phyloP scores from a whole-genome alignment of 2,329 filamentous ascomycete genomes.

The Colletotrichum tamarilloi region DNA sequence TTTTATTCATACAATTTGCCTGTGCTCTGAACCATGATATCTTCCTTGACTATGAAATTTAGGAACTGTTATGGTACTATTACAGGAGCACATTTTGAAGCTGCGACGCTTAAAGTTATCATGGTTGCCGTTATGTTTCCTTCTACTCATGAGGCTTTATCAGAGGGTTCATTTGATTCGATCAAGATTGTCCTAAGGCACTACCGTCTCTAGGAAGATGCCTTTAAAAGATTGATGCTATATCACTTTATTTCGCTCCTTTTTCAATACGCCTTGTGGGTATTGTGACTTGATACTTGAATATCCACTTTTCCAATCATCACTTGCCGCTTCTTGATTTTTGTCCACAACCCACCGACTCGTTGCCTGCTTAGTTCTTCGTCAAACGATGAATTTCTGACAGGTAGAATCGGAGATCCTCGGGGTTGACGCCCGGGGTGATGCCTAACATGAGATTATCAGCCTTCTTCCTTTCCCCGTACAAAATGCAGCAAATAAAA shows the following conservation, averaged over 20 bases:
- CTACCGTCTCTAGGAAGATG: slow-evolving; percentile 16
- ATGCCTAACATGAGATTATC: slow-evolving; percentile 69
- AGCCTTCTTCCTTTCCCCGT: neutral
- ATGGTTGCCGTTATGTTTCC: neutral
- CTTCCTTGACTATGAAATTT: no score
- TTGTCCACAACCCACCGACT: neutral
- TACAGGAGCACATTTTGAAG: neutral
- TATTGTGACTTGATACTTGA: neutral
- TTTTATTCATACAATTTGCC: neutral
- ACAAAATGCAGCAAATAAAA: neutral
- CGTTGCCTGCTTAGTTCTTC: slow-evolving; percentile 47
- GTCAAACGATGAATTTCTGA: slow-evolving; percentile 85
- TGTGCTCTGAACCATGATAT: neutral
- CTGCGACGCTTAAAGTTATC: neutral
- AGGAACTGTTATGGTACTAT: no score
- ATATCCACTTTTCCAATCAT: neutral
- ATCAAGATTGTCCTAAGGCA: neutral
- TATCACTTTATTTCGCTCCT: neutral
- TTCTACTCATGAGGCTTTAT: neutral
- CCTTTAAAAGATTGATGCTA: neutral
- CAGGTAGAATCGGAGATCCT: slow-evolving; percentile 93
- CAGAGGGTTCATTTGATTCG: neutral
- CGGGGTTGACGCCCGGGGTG: slow-evolving; percentile 93
- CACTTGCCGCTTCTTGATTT: neutral
- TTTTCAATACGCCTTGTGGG: slow-evolving; percentile 1